These are phyloP conservation scores for Suillus weaverae DNA, from an alignment of 768 basidiomycete species.

Conservation along the genomic window DNA sequence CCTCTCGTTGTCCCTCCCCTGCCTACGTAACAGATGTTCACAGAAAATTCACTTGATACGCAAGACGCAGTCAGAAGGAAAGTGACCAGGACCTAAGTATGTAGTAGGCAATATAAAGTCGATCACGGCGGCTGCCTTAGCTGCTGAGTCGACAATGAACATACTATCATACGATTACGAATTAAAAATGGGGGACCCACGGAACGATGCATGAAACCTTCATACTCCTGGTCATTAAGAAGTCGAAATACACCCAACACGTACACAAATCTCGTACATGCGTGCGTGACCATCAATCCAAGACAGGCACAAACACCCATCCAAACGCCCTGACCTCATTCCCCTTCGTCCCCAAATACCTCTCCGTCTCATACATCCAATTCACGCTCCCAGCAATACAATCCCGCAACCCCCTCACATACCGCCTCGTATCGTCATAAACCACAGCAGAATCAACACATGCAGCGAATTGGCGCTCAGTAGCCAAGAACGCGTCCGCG, in stretches of 20 bases:
- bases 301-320: constrained; percentile 53
- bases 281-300: background rate
- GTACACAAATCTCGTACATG: background rate
- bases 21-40: background rate
- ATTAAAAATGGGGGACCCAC: too few relatives aligned
- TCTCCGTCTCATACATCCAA: constrained; percentile 64
- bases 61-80: too few relatives aligned
- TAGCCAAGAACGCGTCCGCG: constrained; percentile 27
- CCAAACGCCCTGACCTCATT: constrained; percentile 59
- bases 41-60: background rate
- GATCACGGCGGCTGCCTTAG: background rate
- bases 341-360: constrained; percentile 59
- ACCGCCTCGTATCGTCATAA: constrained; percentile 33
- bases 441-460: constrained; percentile 11
- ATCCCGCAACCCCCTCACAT: constrained; percentile 53
- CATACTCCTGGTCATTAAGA: background rate
- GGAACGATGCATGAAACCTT: too few relatives aligned
- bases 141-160: background rate
- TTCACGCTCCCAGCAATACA: constrained; percentile 59
- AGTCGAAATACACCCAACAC: background rate
- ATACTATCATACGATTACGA: background rate
- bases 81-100: too few relatives aligned
- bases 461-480: constrained; percentile 22
- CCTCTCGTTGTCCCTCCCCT: background rate
- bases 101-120: background rate